These are phyloP conservation scores for Melanomma pulvis-pyrius DNA, from an alignment of 495 filamentous ascomycete species.

Conservation along the genomic window DNA sequence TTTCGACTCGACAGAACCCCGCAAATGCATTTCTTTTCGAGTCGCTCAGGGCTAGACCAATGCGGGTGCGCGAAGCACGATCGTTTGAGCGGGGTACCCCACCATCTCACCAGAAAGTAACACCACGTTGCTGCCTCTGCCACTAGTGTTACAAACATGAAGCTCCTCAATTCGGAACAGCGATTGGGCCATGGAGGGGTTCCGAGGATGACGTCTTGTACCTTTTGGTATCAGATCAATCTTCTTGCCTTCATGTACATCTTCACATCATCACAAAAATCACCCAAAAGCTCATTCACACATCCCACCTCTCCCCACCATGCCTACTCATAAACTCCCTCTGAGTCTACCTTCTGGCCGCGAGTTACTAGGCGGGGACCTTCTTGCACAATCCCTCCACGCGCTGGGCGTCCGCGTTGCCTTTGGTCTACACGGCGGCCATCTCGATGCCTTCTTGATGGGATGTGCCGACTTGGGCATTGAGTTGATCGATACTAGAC, in stretches of 20 bases:
- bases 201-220: slow-evolving; percentile 1
- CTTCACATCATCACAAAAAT: too few relatives aligned
- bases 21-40: background rate
- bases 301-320: background rate
- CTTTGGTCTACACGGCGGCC: slow-evolving; percentile 41
- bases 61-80: background rate
- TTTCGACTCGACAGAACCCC: slow-evolving; percentile 6
- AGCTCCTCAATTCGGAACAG: background rate
- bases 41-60: background rate
- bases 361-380: slow-evolving; percentile 38
- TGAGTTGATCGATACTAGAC: slow-evolving; percentile 38
- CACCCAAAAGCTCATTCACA: background rate
- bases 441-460: slow-evolving; percentile 41
- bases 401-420: slow-evolving; percentile 36
- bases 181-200: background rate
- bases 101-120: background rate
- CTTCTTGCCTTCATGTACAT: background rate
- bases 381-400: slow-evolving; percentile 37
- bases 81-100: slow-evolving; percentile 6
- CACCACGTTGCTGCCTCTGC: too few relatives aligned
- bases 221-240: background rate
- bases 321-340: slow-evolving; percentile 1
- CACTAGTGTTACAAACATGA: background rate
- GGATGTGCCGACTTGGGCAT: slow-evolving; percentile 40
- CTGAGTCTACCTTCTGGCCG: slow-evolving; percentile 22